phyloP scores from a whole-genome alignment of 768 basidiomycete genomes.

The Macrolepiota fuliginosa region DNA sequence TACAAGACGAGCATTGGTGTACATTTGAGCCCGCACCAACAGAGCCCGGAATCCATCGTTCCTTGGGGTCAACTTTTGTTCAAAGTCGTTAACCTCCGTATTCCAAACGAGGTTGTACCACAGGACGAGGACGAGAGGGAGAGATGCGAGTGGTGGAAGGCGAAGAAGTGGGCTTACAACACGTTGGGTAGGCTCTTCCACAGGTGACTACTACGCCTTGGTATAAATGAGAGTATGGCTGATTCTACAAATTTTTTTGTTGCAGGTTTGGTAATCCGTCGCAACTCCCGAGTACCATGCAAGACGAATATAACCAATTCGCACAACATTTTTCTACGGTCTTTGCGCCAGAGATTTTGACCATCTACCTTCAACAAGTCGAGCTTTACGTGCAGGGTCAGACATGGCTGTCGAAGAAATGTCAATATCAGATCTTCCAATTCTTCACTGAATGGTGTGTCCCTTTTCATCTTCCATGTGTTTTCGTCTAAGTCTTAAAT shows the following conservation, averaged over 20 bases:
- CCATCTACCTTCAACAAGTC: constrained; percentile 68
- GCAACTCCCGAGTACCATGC: constrained; percentile 73
- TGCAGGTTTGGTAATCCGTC: constrained; percentile 81
- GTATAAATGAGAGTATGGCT: not conserved
- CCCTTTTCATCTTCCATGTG: not conserved
- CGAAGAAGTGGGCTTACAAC: constrained; percentile 93
- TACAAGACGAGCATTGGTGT: constrained; percentile 84
- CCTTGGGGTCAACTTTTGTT: constrained; percentile 89
- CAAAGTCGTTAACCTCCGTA: constrained; percentile 67
- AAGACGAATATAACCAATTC: constrained; percentile 67
- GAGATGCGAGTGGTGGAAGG: constrained; percentile 83
- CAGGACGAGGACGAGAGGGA: constrained; percentile 76
- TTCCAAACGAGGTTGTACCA: constrained; percentile 65
- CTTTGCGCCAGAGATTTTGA: constrained; percentile 88
- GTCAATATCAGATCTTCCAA: constrained; percentile 77
- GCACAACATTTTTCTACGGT: constrained; percentile 72
- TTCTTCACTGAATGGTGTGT: constrained; percentile 88
- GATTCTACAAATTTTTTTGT: not conserved
- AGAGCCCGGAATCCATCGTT: constrained; percentile 69
- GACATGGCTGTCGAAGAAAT: constrained; percentile 80
- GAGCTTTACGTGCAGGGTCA: constrained; percentile 73
- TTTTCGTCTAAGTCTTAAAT: not conserved
- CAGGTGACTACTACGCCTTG: constrained; percentile 33
- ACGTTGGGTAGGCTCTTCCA: constrained; percentile 79
- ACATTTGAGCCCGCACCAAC: constrained; percentile 71